Base-by-base conservation (phyloP, 768 basidiomycete genomes). In the Panaeolus cyanescens region DNA sequence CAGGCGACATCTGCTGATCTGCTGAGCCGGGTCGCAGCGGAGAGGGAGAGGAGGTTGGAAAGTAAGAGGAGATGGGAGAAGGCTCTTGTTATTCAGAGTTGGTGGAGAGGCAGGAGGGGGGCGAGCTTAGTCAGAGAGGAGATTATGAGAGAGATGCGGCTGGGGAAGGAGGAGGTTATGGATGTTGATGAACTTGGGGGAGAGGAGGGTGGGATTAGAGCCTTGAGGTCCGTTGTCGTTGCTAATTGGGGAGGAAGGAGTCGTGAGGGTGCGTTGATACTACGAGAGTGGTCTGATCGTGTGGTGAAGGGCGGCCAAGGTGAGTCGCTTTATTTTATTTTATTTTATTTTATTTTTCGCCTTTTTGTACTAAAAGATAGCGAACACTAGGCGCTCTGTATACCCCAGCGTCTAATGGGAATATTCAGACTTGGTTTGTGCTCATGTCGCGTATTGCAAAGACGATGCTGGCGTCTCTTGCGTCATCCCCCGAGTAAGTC, bases 61-160 rank as follows among this genome's bases (percentile, higher is more conserved):
- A 75, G 75, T 20, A 84, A 86, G 62, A 79, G 77, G 50, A 79
- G 80, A 60, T 79, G 83, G 50, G 90, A 91, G 25, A 81, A 76
- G 50, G 90, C 90, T 0, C 68, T 79, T 4, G 77, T 73, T 56
- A 79, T 95, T 25, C 92, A 93, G 68, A 81, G 85, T 17, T 89
- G 83, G 85, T 93, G 89, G 86, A 75, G 88, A 5, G 87, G 87
- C 4, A 65, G 75, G 5, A 65, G 67, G 32, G 82, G 83, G 56
- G 77, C 75, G 3, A 74, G 73, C 54, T 67, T 58, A 8, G 78
- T 81, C 12, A 79, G 82, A 65, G 67, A 80, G 56, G 25, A 13
- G 2, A 15, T 15, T 25, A 13, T 25, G 22, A 28, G 25, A 13
- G 25, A 4, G 22, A 8, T n/a, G n/a, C n/a, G n/a, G n/a, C 1